Percentiles rank a stretch among this genome's conserved stretches.
These are phyloP conservation scores for Fusarium austroafricanum DNA, from an alignment of 2,329 filamentous ascomycete genomes.

Conservation along the genomic window DNA sequence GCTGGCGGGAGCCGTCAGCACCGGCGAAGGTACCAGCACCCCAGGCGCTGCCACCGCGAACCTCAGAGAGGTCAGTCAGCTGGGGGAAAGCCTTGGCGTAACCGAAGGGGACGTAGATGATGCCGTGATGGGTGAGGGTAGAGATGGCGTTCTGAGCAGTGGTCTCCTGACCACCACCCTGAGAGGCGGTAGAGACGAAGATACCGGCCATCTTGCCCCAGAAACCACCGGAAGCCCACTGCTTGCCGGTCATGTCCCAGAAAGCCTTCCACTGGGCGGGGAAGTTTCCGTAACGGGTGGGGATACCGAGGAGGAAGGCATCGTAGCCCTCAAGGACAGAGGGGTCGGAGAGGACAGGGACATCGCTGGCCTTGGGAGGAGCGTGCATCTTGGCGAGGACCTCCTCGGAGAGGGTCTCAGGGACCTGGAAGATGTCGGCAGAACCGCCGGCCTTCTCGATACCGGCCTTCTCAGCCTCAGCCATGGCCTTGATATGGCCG, in stretches of 20 bases:
- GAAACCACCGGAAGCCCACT: conserved; percentile 83
- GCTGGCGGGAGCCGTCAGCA: conserved; percentile 85
- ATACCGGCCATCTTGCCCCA: conserved; percentile 91
- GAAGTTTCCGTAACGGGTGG: conserved; percentile 97
- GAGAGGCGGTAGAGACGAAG: conserved; percentile 87
- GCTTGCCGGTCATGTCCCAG: conserved; percentile 89
- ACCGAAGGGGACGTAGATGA: conserved; percentile 95
- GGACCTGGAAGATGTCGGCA: conserved; percentile 86
- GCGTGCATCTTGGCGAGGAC: conserved; percentile 93
- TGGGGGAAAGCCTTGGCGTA: conserved; percentile 83
- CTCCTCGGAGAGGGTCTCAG: conserved; percentile 87
- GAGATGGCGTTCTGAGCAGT: conserved; percentile 85
- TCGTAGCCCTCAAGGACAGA: conserved; percentile 79
- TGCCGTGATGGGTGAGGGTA: conserved; percentile 91
- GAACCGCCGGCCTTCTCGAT: conserved; percentile 87
- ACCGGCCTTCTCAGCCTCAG: conserved; percentile 90
- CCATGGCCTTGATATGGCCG: conserved; percentile 86
- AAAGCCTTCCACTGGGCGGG: conserved; percentile 94
- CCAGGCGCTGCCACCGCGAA: conserved; percentile 91
- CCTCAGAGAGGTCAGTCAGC: conserved; percentile 78
- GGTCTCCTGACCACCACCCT: conserved; percentile 92
- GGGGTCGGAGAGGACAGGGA: conserved; percentile 72
- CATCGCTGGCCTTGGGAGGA: conserved; percentile 75
- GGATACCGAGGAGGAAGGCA: conserved; percentile 91
- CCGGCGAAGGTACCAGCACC: conserved; percentile 90